These are phyloP conservation scores for Apophysomyces trapeziformis DNA, from an alignment of 371 early-diverging fungal genomes.

Conservation along the genomic window DNA sequence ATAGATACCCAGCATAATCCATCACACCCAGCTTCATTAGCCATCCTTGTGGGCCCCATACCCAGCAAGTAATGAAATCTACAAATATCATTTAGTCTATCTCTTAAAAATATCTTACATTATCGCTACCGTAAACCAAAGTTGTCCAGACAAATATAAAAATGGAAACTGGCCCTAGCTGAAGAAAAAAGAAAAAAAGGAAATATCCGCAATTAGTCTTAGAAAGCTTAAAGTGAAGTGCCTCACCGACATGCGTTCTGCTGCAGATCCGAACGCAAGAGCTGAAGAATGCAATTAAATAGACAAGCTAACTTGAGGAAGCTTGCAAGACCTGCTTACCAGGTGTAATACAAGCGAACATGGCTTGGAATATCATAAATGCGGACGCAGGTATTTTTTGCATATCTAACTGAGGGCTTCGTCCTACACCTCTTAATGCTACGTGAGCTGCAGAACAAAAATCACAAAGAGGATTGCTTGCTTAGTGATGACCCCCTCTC, in stretches of 20 bases:
- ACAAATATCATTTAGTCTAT: not conserved
- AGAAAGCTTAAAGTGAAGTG: not conserved
- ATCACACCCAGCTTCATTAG: constrained; percentile 67
- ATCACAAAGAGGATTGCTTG: not conserved
- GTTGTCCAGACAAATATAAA: constrained; percentile 89
- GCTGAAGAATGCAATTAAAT: constrained; percentile 44
- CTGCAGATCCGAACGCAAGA: constrained; percentile 82
- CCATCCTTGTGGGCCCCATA: constrained; percentile 83
- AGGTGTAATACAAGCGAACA: constrained; percentile 77
- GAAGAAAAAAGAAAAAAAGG: not conserved
- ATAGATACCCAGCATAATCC: constrained; percentile 74
- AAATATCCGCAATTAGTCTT: not conserved
- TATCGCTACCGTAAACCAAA: constrained; percentile 62
- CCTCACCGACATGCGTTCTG: constrained; percentile 76
- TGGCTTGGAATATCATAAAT: constrained; percentile 74
- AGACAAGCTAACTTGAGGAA: constrained; percentile 9
- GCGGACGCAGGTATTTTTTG: constrained; percentile 62
- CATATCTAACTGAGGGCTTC: constrained; percentile 45
- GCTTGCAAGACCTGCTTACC: constrained; percentile 18
- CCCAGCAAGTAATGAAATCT: constrained; percentile 82
- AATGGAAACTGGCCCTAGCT: constrained; percentile 73
- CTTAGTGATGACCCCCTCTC: too few relatives aligned
- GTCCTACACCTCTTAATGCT: constrained; percentile 47
- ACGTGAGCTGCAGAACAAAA: constrained; percentile 29
- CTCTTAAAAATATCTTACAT: not conserved